Base-by-base conservation (phyloP, 768 basidiomycete genomes). In the Gymnopilus dilepis region DNA sequence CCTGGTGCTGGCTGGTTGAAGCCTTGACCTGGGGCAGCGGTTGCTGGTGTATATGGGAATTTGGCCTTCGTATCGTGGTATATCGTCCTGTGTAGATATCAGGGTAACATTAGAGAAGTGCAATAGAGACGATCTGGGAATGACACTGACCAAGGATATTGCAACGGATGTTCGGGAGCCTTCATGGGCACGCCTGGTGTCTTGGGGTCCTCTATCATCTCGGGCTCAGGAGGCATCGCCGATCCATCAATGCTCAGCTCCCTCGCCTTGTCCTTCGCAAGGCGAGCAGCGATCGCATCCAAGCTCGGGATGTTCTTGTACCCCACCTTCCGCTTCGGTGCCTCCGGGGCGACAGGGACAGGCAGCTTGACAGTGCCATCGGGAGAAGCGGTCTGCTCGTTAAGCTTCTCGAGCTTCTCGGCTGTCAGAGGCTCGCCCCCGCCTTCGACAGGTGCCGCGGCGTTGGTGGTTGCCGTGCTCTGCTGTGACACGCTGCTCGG, bases 251-350 rank as follows among this genome's bases (percentile, higher is more conserved):
- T 76, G 65, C 84, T 85, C 62, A 93, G 80, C 34, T 86, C 80
- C 56, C 89, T 71, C 22, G 69, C 69, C 34, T 70, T 80, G 28
- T 88, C 80, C 76, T 90, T 90, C 55, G 87, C 90, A 60, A 94
- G 77, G 37, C 90, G 85, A 31, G 89, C 89, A 1, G 92, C 91
- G 77, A 95, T 94, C 28, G 90, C 91, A 70, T 94, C 92, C 56
- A 95, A 84, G 63, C 85, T 87, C 13, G 93, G 93, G 43, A 94
- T 90, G 69, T 93, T 94, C 86, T 93, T 94, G 76, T 92, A 94
- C 22, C 92, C 92, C n/a, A 80, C 76, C 68, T 79, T 80, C 64
- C 70, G 70, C 61, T 74, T 76, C 64, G 80, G 67, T 28, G 63
- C 70, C 40, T 75, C 67, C 38, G 57, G 45, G 4, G 15, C 57